Evolutionary conservation across 768 basidiomycete genomes (phyloP), one percentile per base, ranked within the genome.

Genomic region (Rhizopogon sp.): DNA sequence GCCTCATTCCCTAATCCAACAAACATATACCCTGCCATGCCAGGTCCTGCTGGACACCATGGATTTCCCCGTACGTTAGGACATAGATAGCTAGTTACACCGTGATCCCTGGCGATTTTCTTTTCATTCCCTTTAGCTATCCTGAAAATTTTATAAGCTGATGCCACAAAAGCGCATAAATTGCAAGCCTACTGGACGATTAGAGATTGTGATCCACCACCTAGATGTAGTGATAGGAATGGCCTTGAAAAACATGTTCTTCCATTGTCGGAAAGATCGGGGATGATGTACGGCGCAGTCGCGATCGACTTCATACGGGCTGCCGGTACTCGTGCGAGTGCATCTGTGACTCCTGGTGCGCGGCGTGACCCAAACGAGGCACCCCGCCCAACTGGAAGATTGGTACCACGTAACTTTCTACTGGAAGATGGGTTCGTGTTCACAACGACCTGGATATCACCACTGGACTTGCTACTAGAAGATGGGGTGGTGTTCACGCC

Each of bases 11-110:
- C 76, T 50, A 81, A 69, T 16, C 79, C 81, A 28, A 82, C 79
- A 44, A 82, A 81, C 67, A 83, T 78, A 59, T 74, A 83, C 1
- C 80, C 81, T 55, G 81, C 78, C 51, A 76, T 63, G 8, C 80
- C 81, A 9, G 79, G 78, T 1, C 53, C 61, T 5, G 67, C 63
- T 3, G 81, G 81, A 43, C 77, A 78, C 82, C 81, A 83, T 10
- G 79, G 77, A 54, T 82, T 82, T 47, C 77, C 75, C 46, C 76
- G 74, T 16, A 79, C 63, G 33, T 79, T 75, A 3, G 80, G 81
- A 50, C 78, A 80, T 2, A 82, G 61, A 3, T 79, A 79, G 33
- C 71, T 74, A 6, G 64, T 63, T 35, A 79, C 70, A 44, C 65
- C 11, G 13, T 37, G 2, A 11, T 37, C 35, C 13, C 10, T 37